Base-by-base conservation (phyloP, 2,329 filamentous ascomycete genomes). In the Pyrenophora tritici-repentis region DNA sequence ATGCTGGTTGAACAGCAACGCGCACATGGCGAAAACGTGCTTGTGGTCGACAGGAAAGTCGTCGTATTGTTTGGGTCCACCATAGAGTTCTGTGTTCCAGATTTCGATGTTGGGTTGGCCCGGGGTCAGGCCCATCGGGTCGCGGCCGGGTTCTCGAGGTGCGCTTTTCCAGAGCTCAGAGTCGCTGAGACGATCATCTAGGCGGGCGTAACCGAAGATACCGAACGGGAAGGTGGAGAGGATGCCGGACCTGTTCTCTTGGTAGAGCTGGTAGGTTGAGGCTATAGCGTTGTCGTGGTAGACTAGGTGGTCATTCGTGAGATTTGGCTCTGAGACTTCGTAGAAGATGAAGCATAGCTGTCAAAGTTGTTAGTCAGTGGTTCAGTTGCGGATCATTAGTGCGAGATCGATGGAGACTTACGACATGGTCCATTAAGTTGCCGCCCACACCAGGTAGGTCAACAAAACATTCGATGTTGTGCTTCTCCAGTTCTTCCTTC, bases 341-440 rank as follows among this genome's bases (percentile, higher is more conserved):
- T 87, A 87, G 66, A 83, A 86, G 46, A 83, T 81, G 65, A 86
- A 85, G 43, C 59, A 62, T 42, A 72, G 59, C 55, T 67, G 79
- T 75, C 10, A 8, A 3, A 4, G 16, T 13, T 18, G 22, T 26
- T 31, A 14, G 20, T 81, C 13, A 33, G 33, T 24, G 43, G 81
- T 75, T 80, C 20, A n/a, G 10, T 73, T 69, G 6, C 62, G 65
- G 2, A 67, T 56, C 6, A 67, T 61, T 37, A 75, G 69, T 44
- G 78, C 76, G 12, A 81, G 74, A 43, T 81, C 74, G 0, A 76
- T 29, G 14, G 73, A 4, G 73, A 20, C 83, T 73, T 56, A 79
- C 80, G n/a, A 81, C 79, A 40, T 86, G 84, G 63, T 89, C 86
- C 47, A 84, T 78, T 2, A 89, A 76, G 66, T 88, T 86, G 51